Evolutionary conservation across 1,284 basidiomycete genomes (phyloP), one percentile per base, ranked within the genome.

Genomic region (Wallemia mellicola): DNA sequence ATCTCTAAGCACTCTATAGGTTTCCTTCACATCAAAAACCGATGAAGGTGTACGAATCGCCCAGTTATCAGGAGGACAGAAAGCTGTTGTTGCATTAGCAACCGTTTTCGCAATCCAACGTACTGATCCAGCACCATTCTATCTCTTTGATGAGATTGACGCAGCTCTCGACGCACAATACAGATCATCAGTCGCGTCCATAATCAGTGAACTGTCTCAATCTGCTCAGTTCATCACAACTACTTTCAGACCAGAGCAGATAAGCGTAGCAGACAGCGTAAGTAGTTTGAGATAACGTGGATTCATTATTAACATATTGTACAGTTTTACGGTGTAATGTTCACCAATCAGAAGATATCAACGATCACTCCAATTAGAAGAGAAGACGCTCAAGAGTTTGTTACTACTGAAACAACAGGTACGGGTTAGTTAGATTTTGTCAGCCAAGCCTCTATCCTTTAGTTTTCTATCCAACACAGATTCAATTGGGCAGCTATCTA

Each of bases 91-190:
- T 2, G 94, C 94, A 0, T 79, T 99, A 27, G 88, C 94, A 1
- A 83, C 86, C 83, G 91, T 99, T 22, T 98, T 98, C 67, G 89
- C 92, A 7, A 98, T 98, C 65, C 94, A 99, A 70, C 95, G 94
- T 71, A 96, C 91, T 69, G 94, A 99, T 67, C 94, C 94, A 0
- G 94, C 94, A 0, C 94, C 94, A 0, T 99, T 99, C 74, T 98
- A 98, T 71, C 76, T 99, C n/a, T 98, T 98, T 68, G 94, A 99
- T 69, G 94, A 99, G 81, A 96, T 96, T 67, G 92, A 98, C 66
- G 92, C 92, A 59, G 96, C 96, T 66, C 76, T 99, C 59, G 94
- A 99, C 66, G 87, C 92, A 2, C 88, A 96, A 72, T 95, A 96
- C 64, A 83, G 92, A 54, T 95, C 91, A 1, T 87, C 92, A 1